These are phyloP conservation scores for Cephaloascus fragrans DNA, from an alignment of 805 yeast genomes.

Conservation along the genomic window DNA sequence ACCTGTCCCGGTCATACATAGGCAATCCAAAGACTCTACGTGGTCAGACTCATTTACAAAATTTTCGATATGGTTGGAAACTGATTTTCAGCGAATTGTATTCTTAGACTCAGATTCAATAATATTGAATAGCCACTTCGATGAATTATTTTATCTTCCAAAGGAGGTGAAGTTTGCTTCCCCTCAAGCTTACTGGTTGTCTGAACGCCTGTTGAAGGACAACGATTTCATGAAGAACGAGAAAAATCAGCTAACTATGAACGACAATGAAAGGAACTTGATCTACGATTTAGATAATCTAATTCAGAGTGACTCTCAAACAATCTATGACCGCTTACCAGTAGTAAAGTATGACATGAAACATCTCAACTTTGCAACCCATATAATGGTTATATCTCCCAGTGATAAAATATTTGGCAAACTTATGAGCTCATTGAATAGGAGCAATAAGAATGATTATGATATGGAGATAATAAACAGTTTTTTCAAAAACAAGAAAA, in stretches of 20 bases:
- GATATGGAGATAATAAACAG: conserved; percentile 47
- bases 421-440: conserved; percentile 11
- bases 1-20: conserved; percentile 11
- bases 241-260: background rate
- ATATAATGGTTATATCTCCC: conserved; percentile 56
- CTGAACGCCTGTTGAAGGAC: background rate
- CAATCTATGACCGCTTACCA: conserved; percentile 1
- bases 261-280: background rate
- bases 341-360: background rate
- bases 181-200: conserved; percentile 27
- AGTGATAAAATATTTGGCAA: conserved; percentile 14
- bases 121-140: conserved; percentile 18
- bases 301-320: background rate
- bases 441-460: conserved; percentile 25
- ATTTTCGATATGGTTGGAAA: conserved; percentile 37
- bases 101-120: conserved; percentile 52
- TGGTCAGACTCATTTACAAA: conserved; percentile 51
- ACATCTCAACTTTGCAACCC: conserved; percentile 22
- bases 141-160: conserved; percentile 21
- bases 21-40: conserved; percentile 9
- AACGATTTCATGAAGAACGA: background rate
- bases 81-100: conserved; percentile 41
- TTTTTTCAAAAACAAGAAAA: conserved; percentile 13
- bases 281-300: background rate
- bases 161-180: conserved; percentile 14